Evolutionary conservation across 306 rosid genomes (phyloP).

Genomic region (Lathyrus sativus): DNA sequence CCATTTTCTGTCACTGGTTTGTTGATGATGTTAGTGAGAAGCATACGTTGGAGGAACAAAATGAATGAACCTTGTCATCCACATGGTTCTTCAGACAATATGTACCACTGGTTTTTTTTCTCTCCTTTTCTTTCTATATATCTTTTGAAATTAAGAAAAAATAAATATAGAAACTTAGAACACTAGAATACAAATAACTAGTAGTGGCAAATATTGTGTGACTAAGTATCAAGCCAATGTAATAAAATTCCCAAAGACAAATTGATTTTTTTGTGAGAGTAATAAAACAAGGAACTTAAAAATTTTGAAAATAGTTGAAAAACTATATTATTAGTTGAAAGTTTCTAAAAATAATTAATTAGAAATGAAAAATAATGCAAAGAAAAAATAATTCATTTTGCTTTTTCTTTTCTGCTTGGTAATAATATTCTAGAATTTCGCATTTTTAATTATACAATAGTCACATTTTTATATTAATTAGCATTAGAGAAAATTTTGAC

Average conservation of each 20-base stretch:
- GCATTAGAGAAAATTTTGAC: too few relatives aligned
- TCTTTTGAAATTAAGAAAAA: conserved; percentile 23
- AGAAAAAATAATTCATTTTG: neutral
- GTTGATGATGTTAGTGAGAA: conserved; percentile 34
- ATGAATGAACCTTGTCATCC: conserved; percentile 50
- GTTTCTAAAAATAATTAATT: too few relatives aligned
- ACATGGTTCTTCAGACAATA: conserved; percentile 48
- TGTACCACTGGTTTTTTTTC: conserved; percentile 54
- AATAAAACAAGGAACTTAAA: too few relatives aligned
- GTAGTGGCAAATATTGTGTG: conserved; percentile 5
- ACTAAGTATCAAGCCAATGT: too few relatives aligned
- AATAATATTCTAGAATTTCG: neutral
- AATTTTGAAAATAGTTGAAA: too few relatives aligned
- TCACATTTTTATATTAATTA: too few relatives aligned
- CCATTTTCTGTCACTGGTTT: conserved; percentile 33
- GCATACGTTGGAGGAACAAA: conserved; percentile 40
- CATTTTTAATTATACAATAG: neutral
- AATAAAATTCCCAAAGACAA: too few relatives aligned
- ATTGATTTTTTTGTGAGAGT: too few relatives aligned
- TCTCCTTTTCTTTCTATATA: conserved; percentile 28
- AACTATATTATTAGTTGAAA: too few relatives aligned
- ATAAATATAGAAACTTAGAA: neutral
- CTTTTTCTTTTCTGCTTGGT: neutral
- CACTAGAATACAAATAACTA: conserved; percentile 41
- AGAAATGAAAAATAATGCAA: neutral